A percentile compares a stretch with the other conserved stretches of the same genome.
These are phyloP conservation scores for Saxophila tyrrhenica DNA, from an alignment of 495 filamentous ascomycete genomes.

Conservation along the genomic window DNA sequence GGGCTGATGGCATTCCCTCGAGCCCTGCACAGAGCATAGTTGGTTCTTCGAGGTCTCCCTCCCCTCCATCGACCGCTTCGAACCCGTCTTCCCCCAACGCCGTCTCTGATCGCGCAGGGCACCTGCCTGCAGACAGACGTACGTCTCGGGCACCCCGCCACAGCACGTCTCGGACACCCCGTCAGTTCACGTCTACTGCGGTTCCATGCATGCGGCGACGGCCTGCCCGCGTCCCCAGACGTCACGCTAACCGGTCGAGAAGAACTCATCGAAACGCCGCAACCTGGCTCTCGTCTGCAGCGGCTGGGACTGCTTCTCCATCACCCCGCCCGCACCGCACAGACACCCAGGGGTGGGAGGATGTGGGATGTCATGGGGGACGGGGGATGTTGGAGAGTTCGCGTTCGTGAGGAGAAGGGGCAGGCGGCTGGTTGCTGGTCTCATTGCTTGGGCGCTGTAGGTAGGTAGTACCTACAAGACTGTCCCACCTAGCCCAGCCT, in stretches of 20 bases:
- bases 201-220: conserved; percentile 27
- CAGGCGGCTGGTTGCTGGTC: no score
- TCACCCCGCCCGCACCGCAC: no score
- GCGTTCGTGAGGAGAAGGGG: no score
- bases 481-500: no score
- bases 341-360: no score
- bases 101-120: conserved; percentile 22
- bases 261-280: no score
- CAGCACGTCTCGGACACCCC: conserved; percentile 16
- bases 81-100: conserved; percentile 26
- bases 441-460: no score
- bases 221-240: conserved; percentile 3
- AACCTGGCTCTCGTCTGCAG: no score
- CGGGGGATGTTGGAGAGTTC: no score
- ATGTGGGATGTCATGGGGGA: no score
- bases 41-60: conserved; percentile 30
- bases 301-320: no score
- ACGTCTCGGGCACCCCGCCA: conserved; percentile 15
- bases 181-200: conserved; percentile 28
- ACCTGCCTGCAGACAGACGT: conserved; percentile 20
- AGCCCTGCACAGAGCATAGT: conserved; percentile 12
- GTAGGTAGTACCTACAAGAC: no score
- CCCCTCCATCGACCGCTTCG: conserved; percentile 25
- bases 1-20: conserved; percentile 24
- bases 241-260: conserved; percentile 16